Base-by-base conservation (phyloP, 768 basidiomycete genomes). In the Termitomyces bulborhizus region DNA sequence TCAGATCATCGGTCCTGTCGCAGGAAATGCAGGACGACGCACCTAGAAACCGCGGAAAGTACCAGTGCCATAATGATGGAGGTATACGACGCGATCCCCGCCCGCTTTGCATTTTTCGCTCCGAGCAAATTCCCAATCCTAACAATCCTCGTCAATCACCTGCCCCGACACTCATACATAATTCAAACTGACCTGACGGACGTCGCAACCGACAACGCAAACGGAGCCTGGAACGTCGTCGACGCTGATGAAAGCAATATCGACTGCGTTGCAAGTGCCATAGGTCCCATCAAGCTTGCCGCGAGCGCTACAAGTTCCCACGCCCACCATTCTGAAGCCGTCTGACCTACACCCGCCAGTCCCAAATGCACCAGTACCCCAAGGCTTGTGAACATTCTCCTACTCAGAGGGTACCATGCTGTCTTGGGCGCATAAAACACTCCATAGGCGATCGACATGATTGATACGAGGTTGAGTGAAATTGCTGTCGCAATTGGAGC, bases 271-370 rank as follows among this genome's bases (percentile, higher is more conserved):
- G 97, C 97, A 4, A 99, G 81, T 6, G 81, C 73, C 4, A 83
- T 78, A 1, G 94, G 85, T 1, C 95, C 92, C 1, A 97, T 71
- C 74, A 78, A 61, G 57, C 76, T 77, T 3, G 81, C 81, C 4
- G 75, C 78, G 1, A 82, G 72, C 24, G 85, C 86, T 32, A 89
- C 70, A 7, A 93, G 78, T 70, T 96, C 94, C 96, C 96, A 96
- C 37, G 88, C 86, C 94, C 95, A 98, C 96, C 95, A 98, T 69
- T 97, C 96, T 3, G 83, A 84, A 1, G 90, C 91, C 3, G 83
- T 86, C 68, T 93, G 92, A 0, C 84, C 84, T 77, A 92, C 82
- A 8, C 97, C 94, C 11, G 90, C 89, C 3, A 95, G 62, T 0
- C 95, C 92, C 0, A 98, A 77, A 42, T 81, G 83, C 4, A 87